phyloP scores from a whole-genome alignment of 495 filamentous ascomycete species.

The Daldinia bambusicola region DNA sequence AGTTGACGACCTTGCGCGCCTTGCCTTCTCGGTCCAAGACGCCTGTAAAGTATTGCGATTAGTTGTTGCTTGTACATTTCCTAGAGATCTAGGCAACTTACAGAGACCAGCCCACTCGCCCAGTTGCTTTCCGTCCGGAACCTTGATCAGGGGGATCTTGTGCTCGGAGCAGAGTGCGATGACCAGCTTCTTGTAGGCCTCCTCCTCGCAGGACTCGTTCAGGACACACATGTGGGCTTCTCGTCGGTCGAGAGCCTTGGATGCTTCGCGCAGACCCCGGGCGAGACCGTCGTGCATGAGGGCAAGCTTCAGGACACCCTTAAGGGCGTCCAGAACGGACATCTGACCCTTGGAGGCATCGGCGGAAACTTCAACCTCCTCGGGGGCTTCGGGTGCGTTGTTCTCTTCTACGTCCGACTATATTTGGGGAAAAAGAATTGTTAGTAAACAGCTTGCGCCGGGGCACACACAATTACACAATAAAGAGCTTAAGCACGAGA shows the following conservation, averaged over 20 bases:
- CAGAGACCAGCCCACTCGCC: conserved; percentile 99
- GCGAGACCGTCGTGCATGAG: conserved; percentile 99
- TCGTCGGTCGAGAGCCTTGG: conserved; percentile 95
- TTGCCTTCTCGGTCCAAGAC: conserved; percentile 99
- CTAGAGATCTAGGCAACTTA: conserved; percentile 63
- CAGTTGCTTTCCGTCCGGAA: conserved; percentile 98
- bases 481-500: conserved; percentile 20
- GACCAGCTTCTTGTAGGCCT: conserved; percentile 99
- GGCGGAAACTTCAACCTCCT: conserved; percentile 92
- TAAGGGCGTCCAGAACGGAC: conserved; percentile 96
- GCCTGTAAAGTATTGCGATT: conserved; percentile 63
- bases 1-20: conserved; percentile 99
- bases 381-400: conserved; percentile 76
- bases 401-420: conserved; percentile 81
- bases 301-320: conserved; percentile 95
- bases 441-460: conserved; percentile 31
- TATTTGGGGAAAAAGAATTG: conserved; percentile 17
- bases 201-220: conserved; percentile 99
- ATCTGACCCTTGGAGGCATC: conserved; percentile 92
- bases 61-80: conserved; percentile 17
- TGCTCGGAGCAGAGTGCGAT: conserved; percentile 97
- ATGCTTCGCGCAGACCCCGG: conserved; percentile 95
- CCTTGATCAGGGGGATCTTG: conserved; percentile 99
- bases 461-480: conserved; percentile 16
- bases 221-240: conserved; percentile 99